phyloP scores from a whole-genome alignment of 345 rosid species.

The Aquilaria yunnanensis region DNA sequence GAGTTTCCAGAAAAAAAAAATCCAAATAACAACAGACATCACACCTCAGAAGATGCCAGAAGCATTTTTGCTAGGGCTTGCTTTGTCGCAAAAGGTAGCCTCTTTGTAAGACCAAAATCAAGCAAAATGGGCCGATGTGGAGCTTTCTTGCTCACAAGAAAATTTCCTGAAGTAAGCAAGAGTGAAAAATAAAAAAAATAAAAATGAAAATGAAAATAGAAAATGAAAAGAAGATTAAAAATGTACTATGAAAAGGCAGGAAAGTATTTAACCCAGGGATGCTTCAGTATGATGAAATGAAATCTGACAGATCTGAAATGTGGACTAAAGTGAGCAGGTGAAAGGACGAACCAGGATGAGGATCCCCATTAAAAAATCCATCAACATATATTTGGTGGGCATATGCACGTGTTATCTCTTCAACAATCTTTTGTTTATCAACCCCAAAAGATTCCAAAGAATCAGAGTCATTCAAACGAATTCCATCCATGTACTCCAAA shows the following conservation, averaged over 20 bases:
- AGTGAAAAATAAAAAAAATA: neutral
- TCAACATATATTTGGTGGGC: constrained; percentile 96
- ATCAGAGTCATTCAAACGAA: constrained; percentile 76
- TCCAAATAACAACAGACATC: neutral
- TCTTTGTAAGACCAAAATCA: constrained; percentile 94
- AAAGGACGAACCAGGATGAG: constrained; percentile 69
- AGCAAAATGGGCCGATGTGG: constrained; percentile 88
- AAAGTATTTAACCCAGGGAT: no score
- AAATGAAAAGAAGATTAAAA: neutral
- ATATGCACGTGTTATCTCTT: constrained; percentile 97
- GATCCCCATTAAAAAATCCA: constrained; percentile 97
- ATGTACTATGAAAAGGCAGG: no score
- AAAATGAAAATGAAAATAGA: neutral
- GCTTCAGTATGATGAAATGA: no score
- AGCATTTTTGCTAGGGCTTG: constrained; percentile 97
- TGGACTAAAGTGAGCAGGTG: neutral
- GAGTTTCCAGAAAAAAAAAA: no score
- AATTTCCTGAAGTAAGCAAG: neutral
- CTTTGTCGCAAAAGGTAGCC: constrained; percentile 63
- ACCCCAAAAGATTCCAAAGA: constrained; percentile 70
- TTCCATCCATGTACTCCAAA: constrained; percentile 95
- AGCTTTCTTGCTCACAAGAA: constrained; percentile 83
- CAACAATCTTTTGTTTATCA: constrained; percentile 73
- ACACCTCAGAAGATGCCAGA: constrained; percentile 95
- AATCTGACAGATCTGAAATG: no score